Conservation (phyloP, 768 basidiomycete genomes). For the Albatrellus ellisii region DNA sequence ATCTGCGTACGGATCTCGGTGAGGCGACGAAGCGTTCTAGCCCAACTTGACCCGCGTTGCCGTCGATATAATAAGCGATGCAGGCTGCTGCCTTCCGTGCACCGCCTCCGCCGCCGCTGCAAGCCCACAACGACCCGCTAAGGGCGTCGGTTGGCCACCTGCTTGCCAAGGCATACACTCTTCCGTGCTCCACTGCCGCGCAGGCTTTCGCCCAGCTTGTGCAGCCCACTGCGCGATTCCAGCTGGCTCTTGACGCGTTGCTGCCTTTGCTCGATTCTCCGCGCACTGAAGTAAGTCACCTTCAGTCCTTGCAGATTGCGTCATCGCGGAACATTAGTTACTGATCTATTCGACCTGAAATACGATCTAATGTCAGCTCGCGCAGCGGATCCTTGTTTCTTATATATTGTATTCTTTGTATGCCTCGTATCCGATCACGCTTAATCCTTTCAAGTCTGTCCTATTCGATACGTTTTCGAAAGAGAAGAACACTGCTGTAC, state of each 20-base stretch:
- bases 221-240: conserved; percentile 64
- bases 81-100: conserved; percentile 22
- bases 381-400: conserved; percentile 63
- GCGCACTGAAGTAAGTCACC: conserved; percentile 12
- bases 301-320: not conserved
- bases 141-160: conserved; percentile 57
- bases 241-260: conserved; percentile 73
- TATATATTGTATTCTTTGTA: conserved; percentile 75
- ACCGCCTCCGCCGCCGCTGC: conserved; percentile 20
- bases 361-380: conserved; percentile 30
- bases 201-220: conserved; percentile 67
- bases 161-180: conserved; percentile 47
- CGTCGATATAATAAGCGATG: too few relatives aligned
- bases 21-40: too few relatives aligned
- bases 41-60: too few relatives aligned
- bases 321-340: too few relatives aligned
- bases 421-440: conserved; percentile 62
- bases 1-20: too few relatives aligned
- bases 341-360: not conserved
- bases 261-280: conserved; percentile 50
- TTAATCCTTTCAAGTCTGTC: conserved; percentile 74
- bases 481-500: conserved; percentile 51
- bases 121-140: conserved; percentile 32
- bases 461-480: conserved; percentile 52
- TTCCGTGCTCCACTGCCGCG: conserved; percentile 68